These are phyloP conservation scores for Botryotinia narcissicola DNA, from an alignment of 2,329 filamentous ascomycete genomes.

Conservation along the genomic window DNA sequence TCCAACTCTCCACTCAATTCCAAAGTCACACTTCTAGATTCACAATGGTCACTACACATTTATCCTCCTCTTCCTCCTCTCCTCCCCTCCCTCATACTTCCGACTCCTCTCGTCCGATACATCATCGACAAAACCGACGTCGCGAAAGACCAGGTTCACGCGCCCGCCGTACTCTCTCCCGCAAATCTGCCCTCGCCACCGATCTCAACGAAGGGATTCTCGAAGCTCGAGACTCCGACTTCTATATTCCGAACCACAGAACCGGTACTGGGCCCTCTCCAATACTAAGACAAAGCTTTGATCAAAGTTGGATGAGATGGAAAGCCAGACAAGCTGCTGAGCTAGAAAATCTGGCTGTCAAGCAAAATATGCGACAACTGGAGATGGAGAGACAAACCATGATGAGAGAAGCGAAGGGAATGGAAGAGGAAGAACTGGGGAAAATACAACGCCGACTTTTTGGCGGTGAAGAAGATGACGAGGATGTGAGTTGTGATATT, in stretches of 20 bases:
- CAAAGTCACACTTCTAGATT: not conserved
- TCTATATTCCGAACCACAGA: constrained; percentile 28
- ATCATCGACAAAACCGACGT: constrained; percentile 36
- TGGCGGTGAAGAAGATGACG: constrained; percentile 35
- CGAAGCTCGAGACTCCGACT: constrained; percentile 31
- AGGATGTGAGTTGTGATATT: constrained; percentile 31
- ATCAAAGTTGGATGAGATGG: constrained; percentile 37
- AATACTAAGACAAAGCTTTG: constrained; percentile 36
- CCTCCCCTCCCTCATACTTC: not conserved
- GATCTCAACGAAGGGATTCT: constrained; percentile 33
- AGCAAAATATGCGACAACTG: not conserved
- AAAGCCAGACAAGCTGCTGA: constrained; percentile 34
- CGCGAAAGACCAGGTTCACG: constrained; percentile 37
- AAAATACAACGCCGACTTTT: constrained; percentile 33
- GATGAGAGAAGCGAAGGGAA: constrained; percentile 24
- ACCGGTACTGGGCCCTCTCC: constrained; percentile 29
- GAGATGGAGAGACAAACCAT: constrained; percentile 10
- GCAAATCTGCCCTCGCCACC: constrained; percentile 30
- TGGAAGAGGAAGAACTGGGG: constrained; percentile 30
- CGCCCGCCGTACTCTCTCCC: constrained; percentile 33
- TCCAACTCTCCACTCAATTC: not conserved
- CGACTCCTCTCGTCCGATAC: constrained; percentile 15
- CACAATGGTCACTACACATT: not conserved
- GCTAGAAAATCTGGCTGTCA: constrained; percentile 5
- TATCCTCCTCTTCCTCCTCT: not conserved